Evolutionary conservation across 2,329 filamentous ascomycete species (phyloP).

Genomic region (Penicillium capsulatum): DNA sequence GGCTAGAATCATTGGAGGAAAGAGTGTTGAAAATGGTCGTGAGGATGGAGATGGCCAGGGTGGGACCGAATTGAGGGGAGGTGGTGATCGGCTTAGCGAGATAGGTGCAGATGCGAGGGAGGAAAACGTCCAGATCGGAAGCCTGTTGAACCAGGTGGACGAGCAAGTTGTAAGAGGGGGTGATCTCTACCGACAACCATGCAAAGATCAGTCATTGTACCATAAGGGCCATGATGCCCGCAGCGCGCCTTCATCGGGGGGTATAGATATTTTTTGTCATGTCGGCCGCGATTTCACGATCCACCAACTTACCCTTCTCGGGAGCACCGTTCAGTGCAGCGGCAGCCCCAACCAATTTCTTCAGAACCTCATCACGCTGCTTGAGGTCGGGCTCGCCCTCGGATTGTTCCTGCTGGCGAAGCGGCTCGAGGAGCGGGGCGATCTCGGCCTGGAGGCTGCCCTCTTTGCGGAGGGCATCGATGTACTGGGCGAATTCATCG

Average conservation of each 20-base stretch:
- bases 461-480: constrained; percentile 74
- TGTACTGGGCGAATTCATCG: constrained; percentile 89
- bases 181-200: constrained; percentile 64
- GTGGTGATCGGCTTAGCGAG: constrained; percentile 81
- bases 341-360: constrained; percentile 81
- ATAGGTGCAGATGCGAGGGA: constrained; percentile 83
- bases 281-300: constrained; percentile 9
- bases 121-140: constrained; percentile 76
- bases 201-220: constrained; percentile 14
- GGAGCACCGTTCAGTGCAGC: constrained; percentile 74
- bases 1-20: constrained; percentile 67
- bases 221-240: constrained; percentile 6
- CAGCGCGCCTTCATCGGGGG: constrained; percentile 5
- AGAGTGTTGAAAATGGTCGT: constrained; percentile 97
- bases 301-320: constrained; percentile 63
- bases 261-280: constrained; percentile 11
- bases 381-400: constrained; percentile 53
- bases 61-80: constrained; percentile 77
- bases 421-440: constrained; percentile 60
- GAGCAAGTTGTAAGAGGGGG: constrained; percentile 92
- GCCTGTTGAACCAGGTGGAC: constrained; percentile 88
- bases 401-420: constrained; percentile 52
- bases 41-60: constrained; percentile 82
- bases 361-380: constrained; percentile 76
- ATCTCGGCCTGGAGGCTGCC: constrained; percentile 58